phyloP scores from a whole-genome alignment of 192 early-diverging fungal genomes.

The Rhizophagus sp. region DNA sequence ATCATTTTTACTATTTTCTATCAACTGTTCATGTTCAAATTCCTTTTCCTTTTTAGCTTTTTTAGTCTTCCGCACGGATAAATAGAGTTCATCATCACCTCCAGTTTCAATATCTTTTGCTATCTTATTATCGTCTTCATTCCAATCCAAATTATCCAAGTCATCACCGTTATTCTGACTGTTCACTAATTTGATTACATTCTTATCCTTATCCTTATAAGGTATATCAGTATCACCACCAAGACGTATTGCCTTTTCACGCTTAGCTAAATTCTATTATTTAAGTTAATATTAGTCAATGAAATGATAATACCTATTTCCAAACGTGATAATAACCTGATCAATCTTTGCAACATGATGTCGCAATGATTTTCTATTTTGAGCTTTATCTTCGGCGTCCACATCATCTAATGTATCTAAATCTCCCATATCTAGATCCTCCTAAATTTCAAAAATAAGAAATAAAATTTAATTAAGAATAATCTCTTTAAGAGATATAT shows the following conservation, averaged over 20 bases:
- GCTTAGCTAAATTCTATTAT: slow-evolving; percentile 42
- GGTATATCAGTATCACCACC: slow-evolving; percentile 83
- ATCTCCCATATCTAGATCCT: slow-evolving; percentile 74
- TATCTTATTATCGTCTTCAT: slow-evolving; percentile 54
- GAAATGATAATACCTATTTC: not conserved
- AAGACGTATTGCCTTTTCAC: slow-evolving; percentile 42
- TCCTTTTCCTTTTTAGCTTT: slow-evolving; percentile 54
- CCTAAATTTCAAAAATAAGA: not conserved
- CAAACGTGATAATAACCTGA: slow-evolving; percentile 43
- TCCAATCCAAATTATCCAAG: slow-evolving; percentile 62
- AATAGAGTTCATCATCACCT: slow-evolving; percentile 53
- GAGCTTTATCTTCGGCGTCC: slow-evolving; percentile 81
- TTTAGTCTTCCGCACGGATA: slow-evolving; percentile 46
- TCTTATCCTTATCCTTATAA: slow-evolving; percentile 61
- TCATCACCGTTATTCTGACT: slow-evolving; percentile 48
- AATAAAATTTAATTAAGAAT: too few relatives aligned
- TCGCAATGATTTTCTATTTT: slow-evolving; percentile 58
- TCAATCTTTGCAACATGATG: slow-evolving; percentile 69
- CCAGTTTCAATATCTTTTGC: slow-evolving; percentile 42
- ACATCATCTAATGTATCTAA: slow-evolving; percentile 68
- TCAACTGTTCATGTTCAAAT: slow-evolving; percentile 35
- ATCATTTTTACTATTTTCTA: slow-evolving; percentile 40
- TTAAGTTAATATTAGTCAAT: slow-evolving; percentile 20
- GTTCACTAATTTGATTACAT: slow-evolving; percentile 37
- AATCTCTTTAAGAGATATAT: not conserved